Conservation (phyloP, 2,329 filamentous ascomycete genomes). For the Phyllosticta capitalensis region DNA sequence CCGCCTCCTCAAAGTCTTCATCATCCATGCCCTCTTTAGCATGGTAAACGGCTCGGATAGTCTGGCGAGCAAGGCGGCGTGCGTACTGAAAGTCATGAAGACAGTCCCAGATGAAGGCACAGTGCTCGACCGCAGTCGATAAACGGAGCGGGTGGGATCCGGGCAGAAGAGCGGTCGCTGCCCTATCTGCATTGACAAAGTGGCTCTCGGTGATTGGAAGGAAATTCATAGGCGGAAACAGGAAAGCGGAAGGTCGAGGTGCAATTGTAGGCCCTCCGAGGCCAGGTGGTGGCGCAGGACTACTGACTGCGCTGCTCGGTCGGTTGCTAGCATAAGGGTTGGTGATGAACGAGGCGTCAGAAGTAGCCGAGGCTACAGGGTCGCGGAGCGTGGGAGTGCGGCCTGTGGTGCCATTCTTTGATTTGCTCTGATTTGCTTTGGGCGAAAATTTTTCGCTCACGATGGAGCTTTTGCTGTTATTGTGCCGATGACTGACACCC, state of each 20-base stretch:
- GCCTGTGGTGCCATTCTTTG: constrained; percentile 11
- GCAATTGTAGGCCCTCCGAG: constrained; percentile 18
- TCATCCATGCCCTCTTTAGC: constrained; percentile 89
- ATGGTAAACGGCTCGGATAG: constrained; percentile 84
- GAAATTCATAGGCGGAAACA: constrained; percentile 72
- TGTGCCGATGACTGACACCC: neutral
- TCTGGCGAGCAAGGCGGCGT: constrained; percentile 65
- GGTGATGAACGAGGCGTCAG: constrained; percentile 42
- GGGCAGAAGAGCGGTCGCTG: constrained; percentile 69
- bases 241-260: constrained; percentile 53
- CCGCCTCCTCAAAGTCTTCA: constrained; percentile 87
- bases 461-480: neutral
- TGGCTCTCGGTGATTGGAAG: constrained; percentile 70
- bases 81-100: constrained; percentile 71
- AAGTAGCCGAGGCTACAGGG: constrained; percentile 39
- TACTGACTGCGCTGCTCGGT: constrained; percentile 18
- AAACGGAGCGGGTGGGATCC: constrained; percentile 84
- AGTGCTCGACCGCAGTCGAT: constrained; percentile 84
- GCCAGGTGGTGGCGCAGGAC: constrained; percentile 32
- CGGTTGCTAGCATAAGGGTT: constrained; percentile 36
- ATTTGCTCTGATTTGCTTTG: constrained; percentile 8
- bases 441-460: constrained; percentile 5
- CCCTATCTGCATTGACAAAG: constrained; percentile 65
- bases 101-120: constrained; percentile 89
- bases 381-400: constrained; percentile 36